A percentile compares a stretch with the other conserved stretches of the same genome.
phyloP scores from a whole-genome alignment of 495 filamentous ascomycete genomes.

The Acidiella bohemica region DNA sequence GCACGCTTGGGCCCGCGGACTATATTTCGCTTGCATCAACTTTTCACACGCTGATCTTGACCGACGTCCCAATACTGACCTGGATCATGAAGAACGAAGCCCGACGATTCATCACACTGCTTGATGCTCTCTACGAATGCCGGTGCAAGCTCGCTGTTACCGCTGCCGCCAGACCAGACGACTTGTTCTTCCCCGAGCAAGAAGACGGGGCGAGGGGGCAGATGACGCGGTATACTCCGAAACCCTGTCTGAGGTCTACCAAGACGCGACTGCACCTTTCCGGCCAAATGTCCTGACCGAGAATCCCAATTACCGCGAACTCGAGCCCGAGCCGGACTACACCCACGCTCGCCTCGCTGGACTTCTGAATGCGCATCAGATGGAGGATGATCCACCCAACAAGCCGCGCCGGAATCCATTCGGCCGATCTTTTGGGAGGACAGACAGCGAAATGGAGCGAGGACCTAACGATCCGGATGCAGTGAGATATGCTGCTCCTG shows the following conservation, averaged over 20 bases:
- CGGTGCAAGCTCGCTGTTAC: slow-evolving; percentile 49
- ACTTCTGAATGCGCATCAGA: slow-evolving; percentile 17
- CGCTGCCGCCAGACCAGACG: slow-evolving; percentile 46
- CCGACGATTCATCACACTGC: slow-evolving; percentile 53
- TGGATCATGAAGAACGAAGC: slow-evolving; percentile 56
- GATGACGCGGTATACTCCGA: slow-evolving; percentile 48
- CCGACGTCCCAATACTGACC: slow-evolving; percentile 43
- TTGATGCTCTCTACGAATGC: slow-evolving; percentile 60
- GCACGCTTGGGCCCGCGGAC: slow-evolving; percentile 51
- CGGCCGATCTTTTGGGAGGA: slow-evolving; percentile 17
- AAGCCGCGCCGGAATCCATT: slow-evolving; percentile 17
- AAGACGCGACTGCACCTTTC: slow-evolving; percentile 55
- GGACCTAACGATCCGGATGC: slow-evolving; percentile 17
- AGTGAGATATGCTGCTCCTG: slow-evolving; percentile 9
- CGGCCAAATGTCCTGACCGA: slow-evolving; percentile 56
- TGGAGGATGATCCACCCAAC: slow-evolving; percentile 34
- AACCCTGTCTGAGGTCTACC: slow-evolving; percentile 55
- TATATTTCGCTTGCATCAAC: slow-evolving; percentile 57
- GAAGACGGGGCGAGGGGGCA: slow-evolving; percentile 5
- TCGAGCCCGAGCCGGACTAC: slow-evolving; percentile 18
- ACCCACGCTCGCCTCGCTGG: slow-evolving; percentile 16
- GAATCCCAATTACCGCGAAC: slow-evolving; percentile 24
- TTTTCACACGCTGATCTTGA: slow-evolving; percentile 55
- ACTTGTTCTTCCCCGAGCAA: slow-evolving; percentile 55
- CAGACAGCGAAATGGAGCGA: slow-evolving; percentile 14